These are phyloP conservation scores for Truncatella angustata DNA, from an alignment of 2,329 filamentous ascomycete genomes.

Conservation along the genomic window DNA sequence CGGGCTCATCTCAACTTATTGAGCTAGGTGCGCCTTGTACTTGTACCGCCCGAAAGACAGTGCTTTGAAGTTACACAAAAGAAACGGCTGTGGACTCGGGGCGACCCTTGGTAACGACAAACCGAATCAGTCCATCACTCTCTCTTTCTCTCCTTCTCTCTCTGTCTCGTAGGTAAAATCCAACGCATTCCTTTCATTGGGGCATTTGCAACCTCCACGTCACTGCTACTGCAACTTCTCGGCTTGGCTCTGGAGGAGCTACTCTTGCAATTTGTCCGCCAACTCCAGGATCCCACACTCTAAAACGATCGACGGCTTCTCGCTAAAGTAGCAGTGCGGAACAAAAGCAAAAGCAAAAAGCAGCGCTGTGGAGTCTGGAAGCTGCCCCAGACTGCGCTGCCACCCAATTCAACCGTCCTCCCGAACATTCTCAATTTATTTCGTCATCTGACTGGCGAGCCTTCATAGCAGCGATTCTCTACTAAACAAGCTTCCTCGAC, in stretches of 20 bases:
- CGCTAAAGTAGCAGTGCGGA: too few relatives aligned
- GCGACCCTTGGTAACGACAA: not conserved
- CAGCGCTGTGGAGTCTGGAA: conserved; percentile 1
- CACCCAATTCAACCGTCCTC: not conserved
- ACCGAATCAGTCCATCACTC: too few relatives aligned
- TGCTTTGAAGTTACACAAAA: not conserved
- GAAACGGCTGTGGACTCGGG: conserved; percentile 1
- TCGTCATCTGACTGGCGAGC: conserved; percentile 3
- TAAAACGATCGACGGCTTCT: conserved; percentile 7
- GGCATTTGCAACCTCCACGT: not conserved
- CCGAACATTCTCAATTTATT: conserved; percentile 7
- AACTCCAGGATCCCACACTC: conserved; percentile 4
- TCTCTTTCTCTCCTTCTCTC: too few relatives aligned
- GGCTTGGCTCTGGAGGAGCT: not conserved
- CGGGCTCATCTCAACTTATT: not conserved
- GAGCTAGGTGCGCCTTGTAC: conserved; percentile 3
- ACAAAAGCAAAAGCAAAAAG: too few relatives aligned
- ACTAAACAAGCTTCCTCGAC: not conserved
- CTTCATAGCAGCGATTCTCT: not conserved
- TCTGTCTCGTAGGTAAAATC: not conserved
- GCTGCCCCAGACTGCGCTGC: conserved; percentile 1
- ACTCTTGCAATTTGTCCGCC: not conserved
- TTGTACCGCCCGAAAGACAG: not conserved
- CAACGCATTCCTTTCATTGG: not conserved
- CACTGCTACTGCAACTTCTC: not conserved